Evolutionary conservation across 768 basidiomycete genomes (phyloP).

Genomic region (Trametes sanguinea): DNA sequence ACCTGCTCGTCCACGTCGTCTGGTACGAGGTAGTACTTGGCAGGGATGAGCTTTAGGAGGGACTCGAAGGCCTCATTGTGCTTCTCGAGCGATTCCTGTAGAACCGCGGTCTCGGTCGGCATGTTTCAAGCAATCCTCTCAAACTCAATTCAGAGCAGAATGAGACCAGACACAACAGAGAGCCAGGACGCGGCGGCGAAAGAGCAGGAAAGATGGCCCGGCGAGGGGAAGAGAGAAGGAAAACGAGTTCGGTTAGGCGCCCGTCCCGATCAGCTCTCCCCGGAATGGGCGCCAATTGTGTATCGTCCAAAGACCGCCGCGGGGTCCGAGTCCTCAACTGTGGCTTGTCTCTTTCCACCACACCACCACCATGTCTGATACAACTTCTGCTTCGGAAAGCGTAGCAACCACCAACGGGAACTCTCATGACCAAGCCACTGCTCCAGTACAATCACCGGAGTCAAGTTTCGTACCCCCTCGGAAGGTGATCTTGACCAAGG

Average conservation of each 20-base stretch:
- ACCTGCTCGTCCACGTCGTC: constrained; percentile 70
- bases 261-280: constrained; percentile 5
- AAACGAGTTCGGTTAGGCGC: constrained; percentile 9
- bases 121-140: constrained; percentile 31
- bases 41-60: constrained; percentile 82
- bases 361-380: constrained; percentile 27
- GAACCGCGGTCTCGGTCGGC: constrained; percentile 49
- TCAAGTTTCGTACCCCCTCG: constrained; percentile 49
- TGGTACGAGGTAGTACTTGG: constrained; percentile 81
- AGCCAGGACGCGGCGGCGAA: background rate
- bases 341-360: background rate
- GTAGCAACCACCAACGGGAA: background rate
- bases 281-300: background rate
- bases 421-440: background rate
- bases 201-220: background rate
- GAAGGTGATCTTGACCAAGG: constrained; percentile 75
- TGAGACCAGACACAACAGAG: background rate
- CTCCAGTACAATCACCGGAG: background rate
- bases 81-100: constrained; percentile 68
- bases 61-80: constrained; percentile 89
- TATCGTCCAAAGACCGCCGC: background rate
- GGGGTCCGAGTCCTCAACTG: background rate
- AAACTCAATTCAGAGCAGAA: background rate
- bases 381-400: background rate
- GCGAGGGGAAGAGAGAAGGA: constrained; percentile 1